phyloP scores from a whole-genome alignment of 2,329 filamentous ascomycete species.

The Aphanoascus verrucosus region DNA sequence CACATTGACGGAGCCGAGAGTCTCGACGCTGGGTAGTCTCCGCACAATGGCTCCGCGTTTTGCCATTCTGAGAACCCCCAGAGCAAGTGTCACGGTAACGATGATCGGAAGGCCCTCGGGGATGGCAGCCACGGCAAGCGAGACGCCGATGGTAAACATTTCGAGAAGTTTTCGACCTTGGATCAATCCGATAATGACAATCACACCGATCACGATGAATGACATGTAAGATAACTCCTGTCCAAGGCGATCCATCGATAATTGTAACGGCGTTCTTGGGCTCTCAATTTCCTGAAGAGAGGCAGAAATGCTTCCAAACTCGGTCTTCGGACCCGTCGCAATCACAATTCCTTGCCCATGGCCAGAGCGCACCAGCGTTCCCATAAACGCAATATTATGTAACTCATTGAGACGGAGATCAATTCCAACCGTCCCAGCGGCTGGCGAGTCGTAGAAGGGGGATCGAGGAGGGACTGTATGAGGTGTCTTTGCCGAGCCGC shows the following conservation, averaged over 20 bases:
- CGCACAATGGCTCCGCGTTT: constrained; percentile 90
- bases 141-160: constrained; percentile 96
- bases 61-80: constrained; percentile 94
- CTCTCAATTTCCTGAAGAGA: constrained; percentile 93
- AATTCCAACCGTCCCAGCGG: constrained; percentile 48
- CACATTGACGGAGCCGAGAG: constrained; percentile 96
- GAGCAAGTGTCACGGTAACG: constrained; percentile 87
- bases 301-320: constrained; percentile 92
- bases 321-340: constrained; percentile 82
- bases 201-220: constrained; percentile 85
- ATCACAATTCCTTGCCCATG: constrained; percentile 96
- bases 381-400: constrained; percentile 96
- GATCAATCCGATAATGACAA: constrained; percentile 79
- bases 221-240: constrained; percentile 95
- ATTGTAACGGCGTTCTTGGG: constrained; percentile 80
- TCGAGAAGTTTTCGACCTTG: constrained; percentile 84
- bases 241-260: constrained; percentile 95
- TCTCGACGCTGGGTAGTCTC: constrained; percentile 92
- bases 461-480: constrained; percentile 38
- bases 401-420: constrained; percentile 61
- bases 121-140: constrained; percentile 88
- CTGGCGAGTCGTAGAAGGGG: constrained; percentile 50
- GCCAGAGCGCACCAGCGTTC: constrained; percentile 86
- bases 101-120: constrained; percentile 96
- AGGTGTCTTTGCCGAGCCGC: constrained; percentile 25